Evolutionary conservation across 192 early-diverging fungal species (phyloP), one percentile per base, ranked within the genome.

Genomic region (Coemansia sp.): DNA sequence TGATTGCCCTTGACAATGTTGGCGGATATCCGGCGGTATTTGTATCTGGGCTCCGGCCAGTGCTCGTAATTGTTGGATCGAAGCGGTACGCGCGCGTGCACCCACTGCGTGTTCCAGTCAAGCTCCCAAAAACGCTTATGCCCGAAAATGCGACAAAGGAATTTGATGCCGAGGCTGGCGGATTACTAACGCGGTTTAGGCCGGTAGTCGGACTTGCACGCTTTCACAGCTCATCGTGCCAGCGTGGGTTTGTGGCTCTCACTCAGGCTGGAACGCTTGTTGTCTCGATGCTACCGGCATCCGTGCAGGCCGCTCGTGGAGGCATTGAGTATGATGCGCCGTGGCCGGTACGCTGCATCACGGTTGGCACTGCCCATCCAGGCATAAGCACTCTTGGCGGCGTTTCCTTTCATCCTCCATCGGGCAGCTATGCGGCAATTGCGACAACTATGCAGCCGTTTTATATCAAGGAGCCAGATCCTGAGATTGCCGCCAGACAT

Each of bases 381-480:
- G 80, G 80, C 16, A 40, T 83, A 9, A 62, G 67, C 49, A 63
- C 80, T 13, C 72, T 78, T 57, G 90, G 93, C 65, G 88, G 91
- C 32, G 84, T 98, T 32, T 79, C 87, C 43, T 96, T 93, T 76
- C 96, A 99, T 67, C 85, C 91, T 21, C 71, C 87, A 43, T 91
- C 92, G 58, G 86, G 92, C 57, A 94, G 90, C 26, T 95, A 95
- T 75, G 91, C 88, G 9, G 78, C 93, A 3, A 85, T 93, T 2
- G 87, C 94, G 3, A 88, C 94, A 2, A 79, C 76, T 0, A 81
- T 88, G 15, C 76, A 78, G 16, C 79, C 83, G 6, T 96, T 96
- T 72, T 62, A 71, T 13, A 75, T 97, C 40, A 83, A 86, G 52
- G 87, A 90, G 65, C 93, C 95, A 32, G 87, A 93, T 60, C 85